Base-by-base conservation (phyloP, 1,284 basidiomycete genomes). In the Boletellus deceptivus region DNA sequence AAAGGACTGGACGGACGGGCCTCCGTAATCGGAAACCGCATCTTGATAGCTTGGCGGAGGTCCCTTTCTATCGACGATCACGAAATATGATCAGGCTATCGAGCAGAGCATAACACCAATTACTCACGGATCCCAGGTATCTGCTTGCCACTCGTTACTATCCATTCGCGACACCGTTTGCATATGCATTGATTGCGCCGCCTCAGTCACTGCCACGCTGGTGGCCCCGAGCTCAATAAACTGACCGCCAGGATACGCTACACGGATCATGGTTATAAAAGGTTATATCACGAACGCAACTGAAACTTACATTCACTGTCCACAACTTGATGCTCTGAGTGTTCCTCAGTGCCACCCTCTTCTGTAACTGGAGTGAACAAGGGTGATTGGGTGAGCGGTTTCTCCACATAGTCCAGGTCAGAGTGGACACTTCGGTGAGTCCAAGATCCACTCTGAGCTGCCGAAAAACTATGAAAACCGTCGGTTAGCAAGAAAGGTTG, bases 41-140 rank as follows among this genome's bases (percentile, higher is more conserved):
- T 60, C 55, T 20, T 62, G n/a, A 11, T 60, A 58, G 22, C 49
- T 60, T n/a, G 51, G 60, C 5, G 51, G 51, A 35, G 47, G 45
- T 17, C 49, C 51, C 6, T 49, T 39, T 8, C 16, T 20, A 17
- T 50, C 49, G 7, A 54, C 43, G 16, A 18, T 5, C 3, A 3
- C 7, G 8, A 27, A n/a, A 29, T 29, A 29, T 29, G 3, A n/a
- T 45, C 14, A 20, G 40, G 18, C 18, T 6, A 24, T 46, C 41
- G 43, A n/a, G 36, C 14, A 13, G 31, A 31, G 14, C 9, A 17
- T 18, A 10, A 38, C 16, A 25, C 17, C 42, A 14, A 41, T 25
- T 6, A 43, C 57, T 49, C 31, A 59, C 58, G 10, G 24, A 27
- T 37, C 22, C 46, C 18, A 5, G 13, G 29, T 34, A 9, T 22